Evolutionary conservation across 2,329 filamentous ascomycete species (phyloP).

Genomic region (Aspergillus cejpii): DNA sequence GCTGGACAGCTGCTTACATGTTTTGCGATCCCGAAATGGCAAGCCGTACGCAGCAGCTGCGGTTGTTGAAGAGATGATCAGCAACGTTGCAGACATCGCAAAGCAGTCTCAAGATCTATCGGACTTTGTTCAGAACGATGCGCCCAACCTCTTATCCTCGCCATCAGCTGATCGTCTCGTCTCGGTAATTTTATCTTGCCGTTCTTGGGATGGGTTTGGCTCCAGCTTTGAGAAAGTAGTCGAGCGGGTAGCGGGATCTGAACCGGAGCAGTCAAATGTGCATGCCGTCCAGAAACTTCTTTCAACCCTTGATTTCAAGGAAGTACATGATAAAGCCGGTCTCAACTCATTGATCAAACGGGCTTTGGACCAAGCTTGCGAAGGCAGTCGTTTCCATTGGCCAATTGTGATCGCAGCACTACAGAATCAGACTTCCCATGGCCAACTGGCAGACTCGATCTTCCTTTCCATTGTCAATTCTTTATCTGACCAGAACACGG

Average conservation of each 20-base stretch:
- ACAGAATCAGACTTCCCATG: slow-evolving; percentile 32
- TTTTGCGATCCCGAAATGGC: slow-evolving; percentile 51
- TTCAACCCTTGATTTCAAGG: slow-evolving; percentile 33
- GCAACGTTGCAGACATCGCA: slow-evolving; percentile 39
- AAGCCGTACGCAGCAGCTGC: slow-evolving; percentile 61
- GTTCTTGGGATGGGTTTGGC: slow-evolving; percentile 39
- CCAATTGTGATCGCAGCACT: slow-evolving; percentile 34
- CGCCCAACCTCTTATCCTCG: slow-evolving; percentile 57
- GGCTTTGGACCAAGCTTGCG: slow-evolving; percentile 32
- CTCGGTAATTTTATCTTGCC: slow-evolving; percentile 56
- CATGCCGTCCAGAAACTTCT: slow-evolving; percentile 37
- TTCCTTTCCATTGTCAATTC: slow-evolving; percentile 36
- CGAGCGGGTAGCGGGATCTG: slow-evolving; percentile 28
- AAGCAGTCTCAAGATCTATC: slow-evolving; percentile 40
- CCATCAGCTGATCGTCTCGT: slow-evolving; percentile 62
- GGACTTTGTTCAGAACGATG: slow-evolving; percentile 50
- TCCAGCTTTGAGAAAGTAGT: slow-evolving; percentile 35
- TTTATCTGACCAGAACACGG: slow-evolving; percentile 36
- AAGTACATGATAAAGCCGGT: slow-evolving; percentile 30
- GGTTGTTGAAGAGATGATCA: slow-evolving; percentile 49
- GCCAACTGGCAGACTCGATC: slow-evolving; percentile 31
- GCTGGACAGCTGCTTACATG: slow-evolving; percentile 45
- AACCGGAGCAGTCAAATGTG: slow-evolving; percentile 28
- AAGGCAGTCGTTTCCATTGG: slow-evolving; percentile 35
- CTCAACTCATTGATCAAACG: slow-evolving; percentile 33